phyloP scores from a whole-genome alignment of 768 basidiomycete genomes.

The Trametes sanguinea region DNA sequence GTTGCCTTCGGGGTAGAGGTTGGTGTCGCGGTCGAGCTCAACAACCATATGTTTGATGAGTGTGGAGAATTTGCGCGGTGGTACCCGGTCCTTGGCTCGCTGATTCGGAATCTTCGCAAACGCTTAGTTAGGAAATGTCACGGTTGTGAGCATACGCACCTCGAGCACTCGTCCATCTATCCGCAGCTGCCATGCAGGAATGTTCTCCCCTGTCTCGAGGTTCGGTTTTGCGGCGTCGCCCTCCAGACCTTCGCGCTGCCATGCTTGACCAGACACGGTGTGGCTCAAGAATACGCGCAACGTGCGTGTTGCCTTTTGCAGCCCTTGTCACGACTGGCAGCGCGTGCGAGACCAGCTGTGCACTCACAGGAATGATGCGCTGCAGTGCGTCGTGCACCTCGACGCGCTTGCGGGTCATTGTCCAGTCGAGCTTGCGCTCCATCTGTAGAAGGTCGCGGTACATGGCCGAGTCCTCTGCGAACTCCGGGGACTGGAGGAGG shows the following conservation, averaged over 20 bases:
- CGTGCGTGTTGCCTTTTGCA: conserved; percentile 71
- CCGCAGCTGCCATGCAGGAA: conserved; percentile 86
- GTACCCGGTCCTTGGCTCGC: conserved; percentile 59
- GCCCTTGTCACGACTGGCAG: not conserved
- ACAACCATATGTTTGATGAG: conserved; percentile 82
- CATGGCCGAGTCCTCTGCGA: conserved; percentile 80
- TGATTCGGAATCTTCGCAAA: conserved; percentile 55
- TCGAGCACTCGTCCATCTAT: conserved; percentile 87
- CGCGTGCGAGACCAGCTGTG: not conserved
- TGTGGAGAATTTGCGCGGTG: conserved; percentile 80
- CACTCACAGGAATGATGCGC: conserved; percentile 66
- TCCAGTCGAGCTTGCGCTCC: conserved; percentile 95
- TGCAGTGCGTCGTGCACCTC: conserved; percentile 90
- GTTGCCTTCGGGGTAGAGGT: conserved; percentile 80
- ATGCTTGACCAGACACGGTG: conserved; percentile 79
- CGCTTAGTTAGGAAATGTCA: not conserved
- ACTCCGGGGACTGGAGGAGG: conserved; percentile 71
- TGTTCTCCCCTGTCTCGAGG: conserved; percentile 84
- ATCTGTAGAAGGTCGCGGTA: conserved; percentile 85
- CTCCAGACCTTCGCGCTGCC: conserved; percentile 61
- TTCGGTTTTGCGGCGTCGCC: conserved; percentile 48
- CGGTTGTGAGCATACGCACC: conserved; percentile 43
- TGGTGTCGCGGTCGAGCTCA: conserved; percentile 84
- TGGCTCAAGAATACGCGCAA: conserved; percentile 87
- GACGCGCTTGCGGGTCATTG: conserved; percentile 84